Evolutionary conservation across 2,329 filamentous ascomycete species (phyloP), one percentile per base, ranked within the genome.

Genomic region (Stagonosporopsis tanaceti): DNA sequence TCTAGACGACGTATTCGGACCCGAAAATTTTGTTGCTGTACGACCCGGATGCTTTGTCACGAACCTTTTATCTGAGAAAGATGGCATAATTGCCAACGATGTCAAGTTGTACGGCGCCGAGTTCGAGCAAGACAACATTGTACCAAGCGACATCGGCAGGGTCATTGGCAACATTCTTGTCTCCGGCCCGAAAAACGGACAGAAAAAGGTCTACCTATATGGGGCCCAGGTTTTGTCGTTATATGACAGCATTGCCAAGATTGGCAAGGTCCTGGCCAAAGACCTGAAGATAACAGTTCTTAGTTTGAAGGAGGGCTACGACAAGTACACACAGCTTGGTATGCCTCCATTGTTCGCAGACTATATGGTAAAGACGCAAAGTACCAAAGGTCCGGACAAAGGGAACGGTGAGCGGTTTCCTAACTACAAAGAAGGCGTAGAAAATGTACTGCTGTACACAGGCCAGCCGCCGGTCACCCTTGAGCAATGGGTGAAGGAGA

Each of bases 21-120:
- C 54, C 3, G 66, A 69, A 9, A 65, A 69, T 6, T 82, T 77
- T 52, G 73, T 78, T 2, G 76, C 77, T 0, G 53, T 82, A 0
- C 72, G 82, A 7, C 79, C 81, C 0, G 79, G 71, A 1, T 73
- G 52, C 9, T 85, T 84, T 57, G 77, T 76, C 11, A 82, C 67
- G 12, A 85, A 85, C 57, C 27, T 73, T 17, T 30, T 75, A 0
- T 67, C 64, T 48, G 73, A 71, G 41, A 58, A 63, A 48, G 40
- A 50, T 7, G 68, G 60, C 4, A 72, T 80, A 15, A 27, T 57
- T 3, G 61, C 55, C 0, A 75, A 71, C 0, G 65, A 77, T 9
- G 73, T 79, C 14, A 70, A 68, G 35, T 38, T 78, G 2, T 63
- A 65, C 7, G 62, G 64, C 9, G 71, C 75, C 0, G 62, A 75